Evolutionary conservation across 306 rosid genomes (phyloP).

Genomic region (barrel medic (Medicago truncatula)): MtrunA17r5.0-ANR NC_053043.1:9151001-9151500

Average conservation of each 20-base stretch:
- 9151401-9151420: too few species aligned
- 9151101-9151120: background rate
- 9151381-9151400: too few species aligned
- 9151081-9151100: background rate
- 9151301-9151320: background rate
- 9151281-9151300: background rate
- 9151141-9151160: background rate
- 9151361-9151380: too few species aligned
- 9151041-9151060: background rate
- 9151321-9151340: background rate
- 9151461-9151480: too few species aligned
- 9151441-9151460: too few species aligned
- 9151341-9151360: background rate
- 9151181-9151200: conserved; percentile 24
- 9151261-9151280: background rate
- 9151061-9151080: conserved; percentile 54
- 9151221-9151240: conserved; percentile 33
- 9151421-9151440: too few species aligned
- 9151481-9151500: too few species aligned
- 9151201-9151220: conserved; percentile 22
- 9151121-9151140: conserved; percentile 19
- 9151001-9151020: conserved; percentile 25
- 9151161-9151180: conserved; percentile 43
- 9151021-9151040: conserved; percentile 57
- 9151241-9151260: background rate